phyloP scores from a whole-genome alignment of 768 basidiomycete genomes.

The Lactarius indigo region DNA sequence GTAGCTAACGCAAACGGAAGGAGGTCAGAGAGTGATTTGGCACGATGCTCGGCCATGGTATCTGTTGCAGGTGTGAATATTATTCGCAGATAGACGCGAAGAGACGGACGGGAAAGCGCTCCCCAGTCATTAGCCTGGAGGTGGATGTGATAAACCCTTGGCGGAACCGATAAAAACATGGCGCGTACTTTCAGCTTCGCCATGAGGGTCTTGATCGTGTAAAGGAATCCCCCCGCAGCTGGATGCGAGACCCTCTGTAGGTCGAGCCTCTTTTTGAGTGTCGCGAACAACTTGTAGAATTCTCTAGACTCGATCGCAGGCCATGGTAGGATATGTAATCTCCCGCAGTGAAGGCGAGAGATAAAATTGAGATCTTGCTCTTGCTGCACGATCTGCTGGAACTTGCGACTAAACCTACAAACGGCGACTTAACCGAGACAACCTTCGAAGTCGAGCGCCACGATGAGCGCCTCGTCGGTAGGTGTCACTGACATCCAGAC shows the following conservation, averaged over 20 bases:
- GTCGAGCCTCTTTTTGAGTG: constrained; percentile 46
- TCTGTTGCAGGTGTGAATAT: constrained; percentile 33
- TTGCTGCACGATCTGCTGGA: constrained; percentile 56
- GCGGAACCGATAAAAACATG: not conserved
- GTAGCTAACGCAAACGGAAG: constrained; percentile 47
- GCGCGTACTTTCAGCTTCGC: constrained; percentile 55
- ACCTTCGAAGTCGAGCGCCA: constrained; percentile 67
- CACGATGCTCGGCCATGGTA: constrained; percentile 48
- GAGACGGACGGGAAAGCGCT: constrained; percentile 53
- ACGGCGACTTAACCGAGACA: not conserved
- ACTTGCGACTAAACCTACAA: constrained; percentile 50
- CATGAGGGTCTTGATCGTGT: constrained; percentile 60
- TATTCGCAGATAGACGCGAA: not conserved
- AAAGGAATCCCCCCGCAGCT: constrained; percentile 51
- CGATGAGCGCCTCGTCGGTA: constrained; percentile 49
- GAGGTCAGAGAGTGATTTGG: constrained; percentile 34
- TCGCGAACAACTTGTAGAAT: constrained; percentile 53
- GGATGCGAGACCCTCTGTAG: constrained; percentile 47
- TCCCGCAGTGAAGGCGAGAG: constrained; percentile 53
- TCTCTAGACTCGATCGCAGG: constrained; percentile 60
- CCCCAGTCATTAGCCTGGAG: constrained; percentile 64
- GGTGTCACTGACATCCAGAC: constrained; percentile 70
- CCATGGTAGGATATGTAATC: constrained; percentile 59
- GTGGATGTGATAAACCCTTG: not conserved
- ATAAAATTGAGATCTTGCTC: constrained; percentile 64